These are phyloP conservation scores for Leishmania martiniquensis DNA, from an alignment of 208 protist species.

Conservation along the genomic window DNA sequence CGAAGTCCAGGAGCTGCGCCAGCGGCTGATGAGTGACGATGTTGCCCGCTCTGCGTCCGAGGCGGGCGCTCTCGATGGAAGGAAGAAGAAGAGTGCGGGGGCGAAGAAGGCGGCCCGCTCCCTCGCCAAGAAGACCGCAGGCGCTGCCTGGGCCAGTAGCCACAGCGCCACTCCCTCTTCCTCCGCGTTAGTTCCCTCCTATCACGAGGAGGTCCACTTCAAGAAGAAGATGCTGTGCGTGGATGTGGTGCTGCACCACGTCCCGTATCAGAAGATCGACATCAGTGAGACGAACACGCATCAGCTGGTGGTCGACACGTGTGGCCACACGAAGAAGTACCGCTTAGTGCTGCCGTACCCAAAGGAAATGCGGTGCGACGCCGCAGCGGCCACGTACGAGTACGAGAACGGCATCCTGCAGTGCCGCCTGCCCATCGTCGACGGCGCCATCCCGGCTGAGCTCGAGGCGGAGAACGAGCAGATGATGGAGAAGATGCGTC, in stretches of 20 bases:
- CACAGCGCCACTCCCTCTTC: conserved; percentile 16
- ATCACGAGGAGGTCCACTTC: conserved; percentile 81
- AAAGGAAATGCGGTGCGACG: conserved; percentile 58
- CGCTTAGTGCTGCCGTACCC: conserved; percentile 76
- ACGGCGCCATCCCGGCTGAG: conserved; percentile 50
- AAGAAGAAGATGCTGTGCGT: conserved; percentile 79
- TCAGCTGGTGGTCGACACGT: conserved; percentile 76
- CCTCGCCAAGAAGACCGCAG: conserved; percentile 8
- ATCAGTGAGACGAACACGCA: conserved; percentile 58
- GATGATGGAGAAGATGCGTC: conserved; percentile 55
- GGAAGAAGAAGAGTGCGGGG: conserved; percentile 13
- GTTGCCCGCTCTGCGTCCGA: not conserved
- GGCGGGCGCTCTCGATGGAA: not conserved
- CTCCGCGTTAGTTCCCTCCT: conserved; percentile 46
- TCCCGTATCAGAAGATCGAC: conserved; percentile 77
- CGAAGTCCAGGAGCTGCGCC: conserved; percentile 65
- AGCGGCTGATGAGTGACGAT: conserved; percentile 36
- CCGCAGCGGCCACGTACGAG: conserved; percentile 55
- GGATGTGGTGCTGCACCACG: conserved; percentile 78
- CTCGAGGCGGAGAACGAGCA: conserved; percentile 54
- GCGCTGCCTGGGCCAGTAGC: not conserved
- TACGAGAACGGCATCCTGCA: conserved; percentile 62
- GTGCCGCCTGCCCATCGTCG: conserved; percentile 71
- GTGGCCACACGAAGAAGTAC: conserved; percentile 82
- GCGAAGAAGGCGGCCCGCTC: conserved; percentile 17